phyloP scores from a whole-genome alignment of 257 asterid genomes.

The Solanum chilense region DNA sequence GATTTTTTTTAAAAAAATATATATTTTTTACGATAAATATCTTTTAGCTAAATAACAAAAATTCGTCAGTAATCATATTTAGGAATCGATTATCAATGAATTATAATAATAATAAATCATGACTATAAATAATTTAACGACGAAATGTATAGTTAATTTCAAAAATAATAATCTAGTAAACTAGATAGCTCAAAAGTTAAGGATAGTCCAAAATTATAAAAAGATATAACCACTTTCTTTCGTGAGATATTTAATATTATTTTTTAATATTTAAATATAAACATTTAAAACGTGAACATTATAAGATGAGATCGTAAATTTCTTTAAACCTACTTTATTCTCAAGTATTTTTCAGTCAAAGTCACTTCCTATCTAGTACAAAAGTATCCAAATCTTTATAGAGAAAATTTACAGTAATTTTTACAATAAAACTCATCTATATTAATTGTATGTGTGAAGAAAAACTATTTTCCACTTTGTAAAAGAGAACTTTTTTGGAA shows the following conservation, averaged over 20 bases:
- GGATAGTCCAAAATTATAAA: not conserved
- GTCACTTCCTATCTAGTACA: not conserved
- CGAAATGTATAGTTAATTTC: too few species aligned
- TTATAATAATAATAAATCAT: too few species aligned
- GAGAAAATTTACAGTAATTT: not conserved
- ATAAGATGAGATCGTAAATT: not conserved
- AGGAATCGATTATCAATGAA: too few species aligned
- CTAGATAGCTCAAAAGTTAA: not conserved
- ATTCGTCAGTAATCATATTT: too few species aligned
- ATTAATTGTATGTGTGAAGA: not conserved
- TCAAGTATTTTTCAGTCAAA: not conserved
- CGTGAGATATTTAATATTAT: too few species aligned
- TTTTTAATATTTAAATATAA: too few species aligned
- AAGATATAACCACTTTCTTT: too few species aligned
- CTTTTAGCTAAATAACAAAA: too few species aligned
- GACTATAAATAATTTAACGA: too few species aligned
- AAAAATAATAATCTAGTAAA: not conserved
- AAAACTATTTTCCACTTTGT: not conserved
- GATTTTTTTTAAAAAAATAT: too few species aligned
- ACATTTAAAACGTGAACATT: too few species aligned
- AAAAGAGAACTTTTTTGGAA: not conserved
- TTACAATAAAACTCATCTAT: not conserved
- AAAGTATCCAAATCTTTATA: not conserved
- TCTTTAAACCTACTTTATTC: not conserved
- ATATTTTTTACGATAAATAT: too few species aligned